Percentiles rank a stretch among this genome's conserved stretches.
Conservation (phyloP, 2,329 filamentous ascomycete genomes). For the Periconia macrospinosa region DNA sequence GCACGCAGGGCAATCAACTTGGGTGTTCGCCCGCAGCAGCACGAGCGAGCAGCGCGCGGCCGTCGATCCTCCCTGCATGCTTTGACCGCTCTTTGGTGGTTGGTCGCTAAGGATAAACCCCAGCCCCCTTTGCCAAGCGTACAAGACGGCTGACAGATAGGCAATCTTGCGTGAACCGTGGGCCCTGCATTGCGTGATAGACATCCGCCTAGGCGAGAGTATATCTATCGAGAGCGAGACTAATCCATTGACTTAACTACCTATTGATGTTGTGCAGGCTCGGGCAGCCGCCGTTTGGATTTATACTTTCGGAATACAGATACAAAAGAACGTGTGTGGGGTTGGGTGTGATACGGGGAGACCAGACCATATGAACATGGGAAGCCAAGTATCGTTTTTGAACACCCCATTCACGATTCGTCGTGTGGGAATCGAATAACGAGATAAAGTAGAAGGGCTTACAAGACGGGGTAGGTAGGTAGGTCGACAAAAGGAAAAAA, state of each 20-base stretch:
- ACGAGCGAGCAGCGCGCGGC: too few species aligned
- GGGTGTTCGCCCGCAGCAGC: background rate
- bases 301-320: too few species aligned
- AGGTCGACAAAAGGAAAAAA: background rate
- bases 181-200: background rate
- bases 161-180: constrained; percentile 1
- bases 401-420: too few species aligned
- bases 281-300: background rate
- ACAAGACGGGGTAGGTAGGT: too few species aligned
- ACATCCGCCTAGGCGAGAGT: too few species aligned
- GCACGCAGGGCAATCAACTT: background rate
- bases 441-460: too few species aligned
- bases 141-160: background rate
- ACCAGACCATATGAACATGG: too few species aligned
- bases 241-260: background rate
- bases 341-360: too few species aligned
- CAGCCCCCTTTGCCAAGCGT: constrained; percentile 1
- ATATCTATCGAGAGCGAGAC: too few species aligned
- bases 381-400: too few species aligned
- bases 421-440: too few species aligned
- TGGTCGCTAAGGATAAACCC: background rate
- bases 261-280: background rate
- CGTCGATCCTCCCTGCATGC: background rate
- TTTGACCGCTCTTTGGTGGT: constrained; percentile 1
- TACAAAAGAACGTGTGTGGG: too few species aligned